phyloP scores from a whole-genome alignment of 164 flowering plant genomes.

The Vitis labrusca region DNA sequence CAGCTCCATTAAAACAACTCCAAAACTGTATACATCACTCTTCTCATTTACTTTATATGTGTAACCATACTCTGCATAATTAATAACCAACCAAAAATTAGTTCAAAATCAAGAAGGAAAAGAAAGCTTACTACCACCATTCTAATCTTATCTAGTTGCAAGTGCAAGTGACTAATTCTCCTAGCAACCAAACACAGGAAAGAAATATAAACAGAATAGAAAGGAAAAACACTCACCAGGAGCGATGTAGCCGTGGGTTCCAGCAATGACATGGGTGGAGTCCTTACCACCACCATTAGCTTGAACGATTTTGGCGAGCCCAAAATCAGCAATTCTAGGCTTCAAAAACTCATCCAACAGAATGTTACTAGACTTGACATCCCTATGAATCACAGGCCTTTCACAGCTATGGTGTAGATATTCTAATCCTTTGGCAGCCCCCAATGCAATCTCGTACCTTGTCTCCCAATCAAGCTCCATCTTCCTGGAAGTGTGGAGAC shows the following conservation, averaged over 20 bases:
- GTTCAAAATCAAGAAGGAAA: background rate
- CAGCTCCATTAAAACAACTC: constrained; percentile 71
- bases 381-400: constrained; percentile 64
- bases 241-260: constrained; percentile 68
- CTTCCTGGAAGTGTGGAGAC: constrained; percentile 40
- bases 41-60: constrained; percentile 65
- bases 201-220: background rate
- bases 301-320: constrained; percentile 66
- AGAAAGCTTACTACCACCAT: too few species aligned
- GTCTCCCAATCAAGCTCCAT: constrained; percentile 54
- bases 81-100: background rate
- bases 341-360: constrained; percentile 68
- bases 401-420: constrained; percentile 68
- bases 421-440: constrained; percentile 68
- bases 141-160: too few species aligned
- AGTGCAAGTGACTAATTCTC: too few species aligned
- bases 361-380: constrained; percentile 83
- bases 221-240: constrained; percentile 40
- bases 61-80: constrained; percentile 58
- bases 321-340: constrained; percentile 85
- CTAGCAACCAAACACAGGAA: too few species aligned
- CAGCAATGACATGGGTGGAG: constrained; percentile 55
- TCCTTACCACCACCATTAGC: constrained; percentile 27
- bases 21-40: constrained; percentile 68
- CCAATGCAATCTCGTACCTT: constrained; percentile 57